These are phyloP conservation scores for Solanum verrucosum DNA, from an alignment of 257 asterid species.

Conservation along the genomic window DNA sequence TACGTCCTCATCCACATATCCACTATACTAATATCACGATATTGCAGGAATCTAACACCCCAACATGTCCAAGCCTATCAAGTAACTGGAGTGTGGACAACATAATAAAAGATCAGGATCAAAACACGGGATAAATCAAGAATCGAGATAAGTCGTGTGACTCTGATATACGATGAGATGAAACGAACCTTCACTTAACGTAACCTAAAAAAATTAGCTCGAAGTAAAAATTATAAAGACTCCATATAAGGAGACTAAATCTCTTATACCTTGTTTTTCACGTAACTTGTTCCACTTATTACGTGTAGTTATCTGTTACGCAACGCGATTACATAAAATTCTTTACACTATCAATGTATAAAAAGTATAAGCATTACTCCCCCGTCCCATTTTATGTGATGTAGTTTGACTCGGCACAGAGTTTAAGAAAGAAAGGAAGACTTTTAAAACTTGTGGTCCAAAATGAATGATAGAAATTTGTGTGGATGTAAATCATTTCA, in stretches of 20 bases:
- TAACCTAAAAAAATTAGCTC: not conserved
- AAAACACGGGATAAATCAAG: not conserved
- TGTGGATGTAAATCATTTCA: too few species aligned
- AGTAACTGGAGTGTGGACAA: not conserved
- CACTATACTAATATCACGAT: not conserved
- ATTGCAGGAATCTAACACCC: not conserved
- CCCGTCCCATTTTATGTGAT: too few species aligned
- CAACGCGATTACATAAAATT: accelerated
- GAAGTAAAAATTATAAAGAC: not conserved
- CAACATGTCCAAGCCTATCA: not conserved
- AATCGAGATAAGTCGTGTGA: not conserved
- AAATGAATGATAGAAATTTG: too few species aligned
- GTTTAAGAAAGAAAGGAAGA: too few species aligned
- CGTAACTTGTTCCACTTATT: not conserved
- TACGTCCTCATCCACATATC: not conserved
- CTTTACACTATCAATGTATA: not conserved
- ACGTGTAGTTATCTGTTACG: not conserved
- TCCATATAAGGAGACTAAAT: not conserved
- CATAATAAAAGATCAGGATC: not conserved
- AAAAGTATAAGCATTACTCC: not conserved
- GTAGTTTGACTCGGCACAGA: too few species aligned
- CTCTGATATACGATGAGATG: not conserved
- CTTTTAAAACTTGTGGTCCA: too few species aligned
- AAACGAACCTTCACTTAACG: not conserved
- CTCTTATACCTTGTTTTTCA: not conserved